phyloP scores from a whole-genome alignment of 306 rosid species.

The Vigna nakashimae region DNA sequence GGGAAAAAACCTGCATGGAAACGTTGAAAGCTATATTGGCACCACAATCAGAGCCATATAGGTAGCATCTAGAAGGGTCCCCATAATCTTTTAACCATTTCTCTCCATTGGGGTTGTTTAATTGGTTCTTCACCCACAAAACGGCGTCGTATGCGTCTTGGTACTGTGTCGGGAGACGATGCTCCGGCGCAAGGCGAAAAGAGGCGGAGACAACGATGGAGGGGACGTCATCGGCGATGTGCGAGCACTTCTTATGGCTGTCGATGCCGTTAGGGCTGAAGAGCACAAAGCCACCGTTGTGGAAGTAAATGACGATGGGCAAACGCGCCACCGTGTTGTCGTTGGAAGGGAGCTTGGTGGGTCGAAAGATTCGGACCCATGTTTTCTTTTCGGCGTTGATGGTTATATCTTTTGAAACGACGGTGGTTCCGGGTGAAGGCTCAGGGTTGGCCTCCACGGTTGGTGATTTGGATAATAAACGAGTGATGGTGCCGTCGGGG shows the following conservation, averaged over 20 bases:
- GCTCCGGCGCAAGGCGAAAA: slow-evolving; percentile 60
- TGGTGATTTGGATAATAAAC: slow-evolving; percentile 20
- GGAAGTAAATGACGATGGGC: slow-evolving; percentile 63
- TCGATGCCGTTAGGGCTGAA: neutral
- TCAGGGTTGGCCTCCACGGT: slow-evolving; percentile 35
- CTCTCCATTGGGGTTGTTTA: slow-evolving; percentile 49
- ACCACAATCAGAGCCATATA: slow-evolving; percentile 63
- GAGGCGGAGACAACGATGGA: slow-evolving; percentile 56
- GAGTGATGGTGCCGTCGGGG: slow-evolving; percentile 59
- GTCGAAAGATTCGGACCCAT: slow-evolving; percentile 62
- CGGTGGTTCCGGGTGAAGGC: slow-evolving; percentile 32
- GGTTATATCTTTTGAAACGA: slow-evolving; percentile 57
- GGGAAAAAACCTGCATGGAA: slow-evolving; percentile 21
- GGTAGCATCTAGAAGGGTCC: slow-evolving; percentile 65
- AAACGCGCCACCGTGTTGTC: slow-evolving; percentile 61
- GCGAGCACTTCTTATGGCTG: slow-evolving; percentile 37
- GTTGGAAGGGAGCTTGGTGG: slow-evolving; percentile 65
- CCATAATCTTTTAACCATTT: slow-evolving; percentile 70
- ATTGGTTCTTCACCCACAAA: slow-evolving; percentile 57
- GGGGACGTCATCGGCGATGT: slow-evolving; percentile 47
- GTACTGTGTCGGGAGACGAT: slow-evolving; percentile 57
- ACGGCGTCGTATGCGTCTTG: slow-evolving; percentile 52
- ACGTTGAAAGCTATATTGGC: slow-evolving; percentile 62
- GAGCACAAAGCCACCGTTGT: slow-evolving; percentile 60
- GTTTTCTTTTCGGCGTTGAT: slow-evolving; percentile 39